Evolutionary conservation across 495 filamentous ascomycete genomes (phyloP).

Genomic region (Amniculicola lignicola): DNA sequence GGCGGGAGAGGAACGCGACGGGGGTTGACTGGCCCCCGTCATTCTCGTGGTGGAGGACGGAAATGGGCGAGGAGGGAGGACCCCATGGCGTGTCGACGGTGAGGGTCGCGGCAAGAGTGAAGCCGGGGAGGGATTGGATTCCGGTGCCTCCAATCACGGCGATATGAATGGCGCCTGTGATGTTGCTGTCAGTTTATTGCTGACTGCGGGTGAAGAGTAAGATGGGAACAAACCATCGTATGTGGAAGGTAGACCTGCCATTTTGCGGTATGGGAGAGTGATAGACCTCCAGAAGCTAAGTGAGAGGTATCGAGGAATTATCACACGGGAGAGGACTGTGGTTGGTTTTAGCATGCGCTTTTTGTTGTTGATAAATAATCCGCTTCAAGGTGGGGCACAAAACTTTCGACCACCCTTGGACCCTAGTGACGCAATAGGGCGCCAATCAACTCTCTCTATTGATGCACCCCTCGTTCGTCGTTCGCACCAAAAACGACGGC

Average conservation of each 20-base stretch:
- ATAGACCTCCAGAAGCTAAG: not conserved
- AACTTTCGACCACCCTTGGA: too few relatives aligned
- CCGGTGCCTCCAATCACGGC: conserved; percentile 97
- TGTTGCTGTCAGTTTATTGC: not conserved
- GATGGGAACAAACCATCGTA: conserved; percentile 21
- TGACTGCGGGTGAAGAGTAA: not conserved
- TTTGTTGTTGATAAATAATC: too few relatives aligned
- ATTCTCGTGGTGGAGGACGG: conserved; percentile 76
- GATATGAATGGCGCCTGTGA: conserved; percentile 72
- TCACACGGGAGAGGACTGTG: too few relatives aligned
- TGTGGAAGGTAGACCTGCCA: conserved; percentile 31
- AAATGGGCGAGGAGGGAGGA: conserved; percentile 80
- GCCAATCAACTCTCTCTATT: too few relatives aligned
- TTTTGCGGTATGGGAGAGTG: conserved; percentile 17
- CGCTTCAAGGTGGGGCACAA: too few relatives aligned
- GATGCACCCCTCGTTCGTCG: too few relatives aligned
- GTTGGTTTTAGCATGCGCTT: too few relatives aligned
- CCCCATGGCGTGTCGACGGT: conserved; percentile 85
- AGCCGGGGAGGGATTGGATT: conserved; percentile 67
- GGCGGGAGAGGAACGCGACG: conserved; percentile 90
- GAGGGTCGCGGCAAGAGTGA: conserved; percentile 75
- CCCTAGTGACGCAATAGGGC: too few relatives aligned
- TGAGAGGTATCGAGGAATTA: too few relatives aligned
- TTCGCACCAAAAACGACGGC: too few relatives aligned
- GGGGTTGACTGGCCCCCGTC: conserved; percentile 58